Evolutionary conservation across 164 flowering plant species (phyloP).

Genomic region (Kalanchoe fedtschenkoi): DNA sequence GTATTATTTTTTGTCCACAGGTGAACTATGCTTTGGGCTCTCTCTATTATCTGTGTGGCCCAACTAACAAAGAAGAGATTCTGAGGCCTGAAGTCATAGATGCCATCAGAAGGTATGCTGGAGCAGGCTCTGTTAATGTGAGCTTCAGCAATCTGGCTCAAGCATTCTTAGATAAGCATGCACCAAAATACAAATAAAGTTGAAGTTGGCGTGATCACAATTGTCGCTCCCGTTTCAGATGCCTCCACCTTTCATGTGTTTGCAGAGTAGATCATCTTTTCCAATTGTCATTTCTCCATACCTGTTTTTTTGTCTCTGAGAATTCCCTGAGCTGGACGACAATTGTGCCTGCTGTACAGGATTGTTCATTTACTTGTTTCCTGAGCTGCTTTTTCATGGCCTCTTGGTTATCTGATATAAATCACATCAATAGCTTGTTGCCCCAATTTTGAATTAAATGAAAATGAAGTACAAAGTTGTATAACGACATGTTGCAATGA

Average conservation of each 20-base stretch:
- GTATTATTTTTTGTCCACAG: constrained; percentile 20
- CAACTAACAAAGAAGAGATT: constrained; percentile 43
- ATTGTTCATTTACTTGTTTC: too few relatives aligned
- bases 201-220: neutral
- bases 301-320: too few relatives aligned
- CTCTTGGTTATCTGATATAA: too few relatives aligned
- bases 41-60: constrained; percentile 59
- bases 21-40: constrained; percentile 76
- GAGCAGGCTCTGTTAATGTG: constrained; percentile 40
- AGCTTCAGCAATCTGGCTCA: constrained; percentile 76
- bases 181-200: constrained; percentile 9
- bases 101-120: constrained; percentile 54
- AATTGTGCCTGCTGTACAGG: too few relatives aligned
- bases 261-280: too few relatives aligned
- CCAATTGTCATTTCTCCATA: too few relatives aligned
- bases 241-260: neutral
- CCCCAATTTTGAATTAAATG: too few relatives aligned
- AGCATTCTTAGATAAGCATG: constrained; percentile 66
- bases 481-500: too few relatives aligned
- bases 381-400: too few relatives aligned
- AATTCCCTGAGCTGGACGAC: too few relatives aligned
- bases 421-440: too few relatives aligned
- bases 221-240: neutral
- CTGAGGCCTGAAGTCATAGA: constrained; percentile 79
- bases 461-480: too few relatives aligned